Conservation (phyloP, 129 eudicot genomes). For the sunflower (Helianthus annuus) region HanXRQr2.0-SUNRISE NC_035434.2:157680993-157681492, state of each 20-base stretch:
- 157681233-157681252: background rate
- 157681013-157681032: constrained; percentile 7
- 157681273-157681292: background rate
- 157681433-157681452: constrained; percentile 20
- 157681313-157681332: constrained; percentile 27
- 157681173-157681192: no score
- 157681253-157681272: background rate
- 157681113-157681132: constrained; percentile 18
- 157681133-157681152: background rate
- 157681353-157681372: constrained; percentile 36
- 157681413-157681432: constrained; percentile 38
- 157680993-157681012: constrained; percentile 5
- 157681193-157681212: background rate
- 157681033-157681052: constrained; percentile 22
- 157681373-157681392: constrained; percentile 32
- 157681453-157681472: background rate
- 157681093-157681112: background rate
- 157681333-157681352: constrained; percentile 27
- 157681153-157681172: background rate
- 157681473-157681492: constrained; percentile 12
- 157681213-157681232: background rate
- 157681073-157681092: constrained; percentile 15
- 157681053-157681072: background rate
- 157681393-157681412: constrained; percentile 34
- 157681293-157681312: constrained; percentile 28